These are phyloP conservation scores for Salvia rosmarinus DNA, from an alignment of 257 asterid genomes.

Conservation along the genomic window DNA sequence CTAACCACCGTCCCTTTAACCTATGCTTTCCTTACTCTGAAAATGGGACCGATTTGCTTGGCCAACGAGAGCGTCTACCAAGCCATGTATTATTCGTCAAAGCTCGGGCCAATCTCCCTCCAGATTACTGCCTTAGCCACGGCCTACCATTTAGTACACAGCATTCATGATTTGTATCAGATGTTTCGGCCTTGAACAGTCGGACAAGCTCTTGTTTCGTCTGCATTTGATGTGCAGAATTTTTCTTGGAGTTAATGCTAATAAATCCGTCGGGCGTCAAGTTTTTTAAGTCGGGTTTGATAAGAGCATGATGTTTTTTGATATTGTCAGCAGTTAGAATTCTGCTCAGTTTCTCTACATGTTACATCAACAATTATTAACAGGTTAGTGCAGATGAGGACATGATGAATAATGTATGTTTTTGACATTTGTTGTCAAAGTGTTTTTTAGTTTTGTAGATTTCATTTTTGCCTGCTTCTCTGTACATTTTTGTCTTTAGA, in stretches of 20 bases:
- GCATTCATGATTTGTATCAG: slow-evolving; percentile 29
- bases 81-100: slow-evolving; percentile 28
- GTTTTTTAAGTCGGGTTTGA: slow-evolving; percentile 1
- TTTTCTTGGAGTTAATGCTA: slow-evolving; percentile 20
- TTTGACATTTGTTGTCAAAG: neutral
- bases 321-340: slow-evolving; percentile 4
- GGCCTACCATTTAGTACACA: slow-evolving; percentile 30
- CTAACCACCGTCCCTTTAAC: slow-evolving; percentile 31
- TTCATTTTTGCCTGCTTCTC: neutral
- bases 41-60: slow-evolving; percentile 33
- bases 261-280: neutral
- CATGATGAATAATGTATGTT: neutral
- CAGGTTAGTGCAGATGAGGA: slow-evolving; percentile 9
- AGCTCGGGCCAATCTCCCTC: slow-evolving; percentile 27
- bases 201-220: neutral
- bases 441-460: neutral
- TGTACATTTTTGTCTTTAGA: neutral
- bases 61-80: slow-evolving; percentile 32
- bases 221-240: neutral
- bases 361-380: slow-evolving; percentile 4
- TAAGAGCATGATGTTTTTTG: slow-evolving; percentile 11
- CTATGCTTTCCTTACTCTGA: slow-evolving; percentile 29
- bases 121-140: slow-evolving; percentile 31
- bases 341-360: slow-evolving; percentile 13
- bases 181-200: slow-evolving; percentile 20